Base-by-base conservation (phyloP, 2,329 filamentous ascomycete genomes). In the Helotiales sp. region DNA sequence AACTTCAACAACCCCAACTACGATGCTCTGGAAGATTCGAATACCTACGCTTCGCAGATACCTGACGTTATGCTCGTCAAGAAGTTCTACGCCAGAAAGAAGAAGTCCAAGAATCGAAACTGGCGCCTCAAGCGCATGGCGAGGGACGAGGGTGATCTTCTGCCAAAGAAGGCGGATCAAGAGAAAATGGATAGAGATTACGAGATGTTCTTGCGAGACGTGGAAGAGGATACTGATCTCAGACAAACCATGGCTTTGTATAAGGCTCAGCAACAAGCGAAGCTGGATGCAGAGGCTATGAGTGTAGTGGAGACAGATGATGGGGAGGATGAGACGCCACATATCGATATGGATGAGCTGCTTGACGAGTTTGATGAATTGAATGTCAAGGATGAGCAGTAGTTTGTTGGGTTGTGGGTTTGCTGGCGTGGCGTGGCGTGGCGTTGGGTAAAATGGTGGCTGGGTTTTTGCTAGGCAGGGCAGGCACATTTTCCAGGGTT, bases 41-140 rank as follows among this genome's bases (percentile, higher is more conserved):
- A 85, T 72, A 85, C 87, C 51, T 93, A 96, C 75, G 79, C 84
- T 2, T 88, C 86, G 2, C 86, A 82, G 3, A 90, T 99, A 55
- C 95, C 95, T 0, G 95, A 99, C 69, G 95, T 98, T 0, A 77
- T 99, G 6, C 82, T 99, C 3, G 91, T 99, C 73, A 98, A 96
- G 91, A 99, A 99, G 76, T 87, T 91, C 81, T 99, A 96, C 76
- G 86, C 89, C 57, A 86, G 90, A 67, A 89, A 89, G 76, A 87
- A 89, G 79, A 96, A 93, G 84, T 83, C 85, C 72, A 88, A 86
- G 79, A 83, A 81, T 74, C 87, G 96, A 66, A 90, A 90, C 80
- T 99, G 95, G 95, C 90, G 89, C 74, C 85, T 99, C 74, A 96
- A 90, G 84, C 91, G 95, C 70, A 93, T 99, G 90, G 83, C 82